Percentiles rank a stretch among this genome's conserved stretches.
Evolutionary conservation across 768 basidiomycete species (phyloP).

Genomic region (Naganishia onofrii): DNA sequence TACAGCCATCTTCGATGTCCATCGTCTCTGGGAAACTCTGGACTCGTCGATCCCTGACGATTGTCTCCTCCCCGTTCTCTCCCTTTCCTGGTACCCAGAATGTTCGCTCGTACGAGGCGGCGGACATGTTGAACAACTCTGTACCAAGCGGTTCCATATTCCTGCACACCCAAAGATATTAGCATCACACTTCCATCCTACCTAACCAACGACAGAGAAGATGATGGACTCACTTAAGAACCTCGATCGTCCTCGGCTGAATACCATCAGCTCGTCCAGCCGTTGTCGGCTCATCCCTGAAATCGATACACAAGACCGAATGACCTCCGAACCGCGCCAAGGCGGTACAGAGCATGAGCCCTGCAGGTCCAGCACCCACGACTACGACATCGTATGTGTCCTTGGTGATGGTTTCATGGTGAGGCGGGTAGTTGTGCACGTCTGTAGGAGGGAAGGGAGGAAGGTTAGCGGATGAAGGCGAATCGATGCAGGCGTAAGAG

Average conservation of each 20-base stretch:
- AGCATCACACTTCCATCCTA: neutral
- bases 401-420: conserved; percentile 28
- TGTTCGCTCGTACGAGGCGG: conserved; percentile 33
- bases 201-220: too few species aligned
- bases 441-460: conserved; percentile 5
- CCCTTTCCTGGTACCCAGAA: conserved; percentile 33
- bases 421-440: conserved; percentile 32
- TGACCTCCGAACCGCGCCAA: conserved; percentile 34
- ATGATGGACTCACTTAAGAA: conserved; percentile 35
- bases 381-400: conserved; percentile 37
- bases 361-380: conserved; percentile 40
- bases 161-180: neutral
- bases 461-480: neutral
- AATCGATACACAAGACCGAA: conserved; percentile 29
- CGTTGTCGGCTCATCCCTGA: conserved; percentile 31
- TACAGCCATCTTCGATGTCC: conserved; percentile 34
- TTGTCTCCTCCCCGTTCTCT: conserved; percentile 28
- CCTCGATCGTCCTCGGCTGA: conserved; percentile 35
- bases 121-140: conserved; percentile 27
- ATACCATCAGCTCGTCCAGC: conserved; percentile 35
- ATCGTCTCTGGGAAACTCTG: conserved; percentile 33
- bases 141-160: conserved; percentile 34
- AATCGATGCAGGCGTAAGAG: too few species aligned
- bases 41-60: conserved; percentile 28
- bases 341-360: conserved; percentile 32